A percentile compares a stretch with the other conserved stretches of the same genome.
phyloP scores from a whole-genome alignment of 345 rosid genomes.

The Aquilaria yunnanensis region DNA sequence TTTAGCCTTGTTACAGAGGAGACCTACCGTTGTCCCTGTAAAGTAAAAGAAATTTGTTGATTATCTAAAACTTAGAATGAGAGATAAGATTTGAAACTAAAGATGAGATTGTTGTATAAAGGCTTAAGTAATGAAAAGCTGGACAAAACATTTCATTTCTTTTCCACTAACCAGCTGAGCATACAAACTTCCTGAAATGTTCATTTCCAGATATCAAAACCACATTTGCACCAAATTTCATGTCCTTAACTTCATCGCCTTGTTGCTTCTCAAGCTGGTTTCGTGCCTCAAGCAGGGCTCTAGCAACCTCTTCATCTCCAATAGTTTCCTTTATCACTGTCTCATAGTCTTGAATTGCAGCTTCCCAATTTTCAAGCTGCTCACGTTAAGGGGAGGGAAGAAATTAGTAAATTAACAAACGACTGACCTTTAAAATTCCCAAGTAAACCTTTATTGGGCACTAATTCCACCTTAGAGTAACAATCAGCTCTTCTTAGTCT shows the following conservation, averaged over 20 bases:
- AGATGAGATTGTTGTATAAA: neutral
- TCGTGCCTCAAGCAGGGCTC: conserved; percentile 49
- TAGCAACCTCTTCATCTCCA: conserved; percentile 56
- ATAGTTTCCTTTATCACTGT: conserved; percentile 55
- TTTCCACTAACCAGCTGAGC: conserved; percentile 31
- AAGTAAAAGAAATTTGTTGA: neutral
- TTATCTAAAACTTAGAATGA: neutral
- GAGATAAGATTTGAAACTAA: neutral
- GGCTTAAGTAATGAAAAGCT: neutral
- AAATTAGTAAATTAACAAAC: neutral
- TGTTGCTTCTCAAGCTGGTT: conserved; percentile 39
- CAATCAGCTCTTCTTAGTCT: conserved; percentile 79
- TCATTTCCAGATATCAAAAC: conserved; percentile 36
- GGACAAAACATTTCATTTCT: neutral
- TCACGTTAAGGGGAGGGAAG: neutral
- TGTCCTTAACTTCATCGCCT: conserved; percentile 37
- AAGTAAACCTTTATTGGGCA: neutral
- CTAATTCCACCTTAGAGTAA: conserved; percentile 49
- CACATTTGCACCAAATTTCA: conserved; percentile 44
- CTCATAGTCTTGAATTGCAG: conserved; percentile 71
- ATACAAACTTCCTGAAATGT: conserved; percentile 36
- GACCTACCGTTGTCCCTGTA: conserved; percentile 45
- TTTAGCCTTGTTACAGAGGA: conserved; percentile 32
- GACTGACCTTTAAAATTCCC: neutral
- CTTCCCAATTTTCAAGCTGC: conserved; percentile 80